Evolutionary conservation across 345 rosid species (phyloP).

Genomic region (Murraya paniculata): DNA sequence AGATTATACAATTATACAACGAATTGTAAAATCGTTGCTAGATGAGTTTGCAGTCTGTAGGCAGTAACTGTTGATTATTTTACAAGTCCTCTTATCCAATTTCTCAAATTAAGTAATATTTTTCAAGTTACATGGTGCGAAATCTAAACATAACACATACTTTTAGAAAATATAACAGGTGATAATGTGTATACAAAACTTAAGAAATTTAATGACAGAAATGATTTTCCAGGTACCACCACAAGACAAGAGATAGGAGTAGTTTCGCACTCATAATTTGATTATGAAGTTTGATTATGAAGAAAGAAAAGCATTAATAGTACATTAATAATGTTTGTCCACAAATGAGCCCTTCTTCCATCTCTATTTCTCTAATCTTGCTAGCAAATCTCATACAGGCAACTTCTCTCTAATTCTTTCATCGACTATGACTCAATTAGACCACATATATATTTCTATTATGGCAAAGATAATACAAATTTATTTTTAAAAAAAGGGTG

Average conservation of each 20-base stretch:
- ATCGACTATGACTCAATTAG: neutral
- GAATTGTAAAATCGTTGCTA: no score
- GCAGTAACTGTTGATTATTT: neutral
- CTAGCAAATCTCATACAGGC: neutral
- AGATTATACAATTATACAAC: no score
- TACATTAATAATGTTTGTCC: neutral
- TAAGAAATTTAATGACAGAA: no score
- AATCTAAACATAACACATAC: neutral
- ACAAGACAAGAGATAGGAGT: neutral
- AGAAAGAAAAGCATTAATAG: neutral
- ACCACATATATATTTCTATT: constrained; percentile 4
- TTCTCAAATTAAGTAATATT: no score
- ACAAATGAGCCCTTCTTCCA: neutral
- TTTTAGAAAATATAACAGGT: neutral
- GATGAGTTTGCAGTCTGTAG: neutral
- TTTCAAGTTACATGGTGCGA: no score
- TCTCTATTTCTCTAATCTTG: neutral
- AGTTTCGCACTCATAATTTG: neutral
- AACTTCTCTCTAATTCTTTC: neutral
- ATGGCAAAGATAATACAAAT: neutral
- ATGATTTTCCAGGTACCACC: neutral
- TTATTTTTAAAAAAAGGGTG: neutral
- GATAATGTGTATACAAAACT: neutral
- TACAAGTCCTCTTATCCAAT: neutral
- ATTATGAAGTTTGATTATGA: neutral